These are phyloP conservation scores for Cercophora scortea DNA, from an alignment of 495 filamentous ascomycete genomes.

Conservation along the genomic window DNA sequence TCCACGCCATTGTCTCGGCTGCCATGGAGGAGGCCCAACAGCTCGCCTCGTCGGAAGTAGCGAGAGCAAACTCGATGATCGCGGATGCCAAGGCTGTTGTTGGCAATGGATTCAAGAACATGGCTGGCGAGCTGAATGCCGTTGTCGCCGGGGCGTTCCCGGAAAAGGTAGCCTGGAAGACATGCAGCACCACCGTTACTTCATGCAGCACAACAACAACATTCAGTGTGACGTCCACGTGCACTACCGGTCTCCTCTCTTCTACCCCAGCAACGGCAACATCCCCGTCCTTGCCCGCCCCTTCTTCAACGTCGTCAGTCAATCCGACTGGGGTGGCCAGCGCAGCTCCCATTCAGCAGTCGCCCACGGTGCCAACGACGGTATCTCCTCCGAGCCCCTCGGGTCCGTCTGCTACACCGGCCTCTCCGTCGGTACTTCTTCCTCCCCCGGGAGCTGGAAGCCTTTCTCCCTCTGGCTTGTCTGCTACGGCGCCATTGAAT, in stretches of 20 bases:
- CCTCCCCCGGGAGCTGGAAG: too few species aligned
- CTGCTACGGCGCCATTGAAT: too few species aligned
- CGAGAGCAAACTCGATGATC: slow-evolving; percentile 12
- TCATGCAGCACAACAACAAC: slow-evolving; percentile 10
- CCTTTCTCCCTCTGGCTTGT: too few species aligned
- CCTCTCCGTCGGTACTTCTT: too few species aligned
- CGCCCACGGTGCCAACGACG: not conserved
- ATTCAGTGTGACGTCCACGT: slow-evolving; percentile 4
- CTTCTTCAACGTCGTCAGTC: not conserved
- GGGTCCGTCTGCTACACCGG: too few species aligned
- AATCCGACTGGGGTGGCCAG: not conserved
- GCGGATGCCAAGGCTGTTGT: slow-evolving; percentile 5
- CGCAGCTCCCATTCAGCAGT: not conserved
- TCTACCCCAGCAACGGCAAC: not conserved
- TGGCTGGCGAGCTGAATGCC: slow-evolving; percentile 8
- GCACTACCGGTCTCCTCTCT: not conserved
- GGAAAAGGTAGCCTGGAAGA: slow-evolving; percentile 7
- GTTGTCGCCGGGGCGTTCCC: slow-evolving; percentile 2
- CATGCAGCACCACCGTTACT: slow-evolving; percentile 12
- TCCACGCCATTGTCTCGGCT: slow-evolving; percentile 11
- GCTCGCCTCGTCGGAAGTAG: slow-evolving; percentile 10
- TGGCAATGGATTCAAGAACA: slow-evolving; percentile 4
- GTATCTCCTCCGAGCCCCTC: not conserved
- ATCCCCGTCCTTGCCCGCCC: not conserved
- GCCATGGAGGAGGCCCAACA: slow-evolving; percentile 10